Evolutionary conservation across 257 asterid genomes (phyloP).

Genomic region (Forsythia viridissima): DNA sequence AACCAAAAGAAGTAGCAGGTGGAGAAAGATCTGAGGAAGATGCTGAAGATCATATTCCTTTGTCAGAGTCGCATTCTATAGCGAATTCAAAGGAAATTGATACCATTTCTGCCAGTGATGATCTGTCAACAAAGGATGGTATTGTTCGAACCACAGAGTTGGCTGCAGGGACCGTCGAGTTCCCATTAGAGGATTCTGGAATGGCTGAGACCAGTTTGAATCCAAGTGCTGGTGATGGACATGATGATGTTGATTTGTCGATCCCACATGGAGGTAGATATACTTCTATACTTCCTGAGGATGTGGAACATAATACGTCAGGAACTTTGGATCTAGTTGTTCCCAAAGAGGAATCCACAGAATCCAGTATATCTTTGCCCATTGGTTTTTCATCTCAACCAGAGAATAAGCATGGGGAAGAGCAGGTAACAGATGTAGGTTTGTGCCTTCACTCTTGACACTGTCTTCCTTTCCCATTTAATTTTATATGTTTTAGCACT

Average conservation of each 20-base stretch:
- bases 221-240: conserved; percentile 31
- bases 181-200: conserved; percentile 42
- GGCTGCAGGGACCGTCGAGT: conserved; percentile 21
- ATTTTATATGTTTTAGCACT: conserved; percentile 5
- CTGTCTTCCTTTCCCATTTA: conserved; percentile 22
- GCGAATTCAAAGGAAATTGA: conserved; percentile 34
- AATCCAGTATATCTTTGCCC: conserved; percentile 35
- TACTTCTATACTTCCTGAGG: conserved; percentile 36
- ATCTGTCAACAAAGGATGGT: conserved; percentile 33
- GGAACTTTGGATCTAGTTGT: conserved; percentile 28
- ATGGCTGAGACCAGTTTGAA: conserved; percentile 18
- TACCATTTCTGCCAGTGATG: conserved; percentile 33
- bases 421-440: conserved; percentile 99
- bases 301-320: conserved; percentile 28
- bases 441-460: conserved; percentile 85
- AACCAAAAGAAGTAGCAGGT: conserved; percentile 38
- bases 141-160: conserved; percentile 34
- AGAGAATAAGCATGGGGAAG: conserved; percentile 47
- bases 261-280: conserved; percentile 35
- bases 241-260: conserved; percentile 24
- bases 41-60: conserved; percentile 29
- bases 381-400: conserved; percentile 37
- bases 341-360: conserved; percentile 35
- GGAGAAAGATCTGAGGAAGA: conserved; percentile 43
- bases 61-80: conserved; percentile 41